These are phyloP conservation scores for Cunninghamia lanceolata DNA, from an alignment of 75 land plant species.

Conservation along the genomic window DNA sequence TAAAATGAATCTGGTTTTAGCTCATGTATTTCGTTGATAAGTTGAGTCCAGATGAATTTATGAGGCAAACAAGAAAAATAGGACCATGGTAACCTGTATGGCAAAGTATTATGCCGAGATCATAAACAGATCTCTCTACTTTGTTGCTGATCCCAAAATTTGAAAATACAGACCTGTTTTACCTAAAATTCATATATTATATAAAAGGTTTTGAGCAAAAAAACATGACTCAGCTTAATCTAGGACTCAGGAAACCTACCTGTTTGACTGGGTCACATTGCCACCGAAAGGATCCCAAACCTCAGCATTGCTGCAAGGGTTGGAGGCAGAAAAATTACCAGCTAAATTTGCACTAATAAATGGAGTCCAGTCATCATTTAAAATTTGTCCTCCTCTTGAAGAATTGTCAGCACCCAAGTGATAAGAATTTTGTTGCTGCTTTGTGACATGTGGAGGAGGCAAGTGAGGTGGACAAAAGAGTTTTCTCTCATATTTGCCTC, in stretches of 20 bases:
- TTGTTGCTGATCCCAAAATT: background rate
- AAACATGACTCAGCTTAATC: background rate
- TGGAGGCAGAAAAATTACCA: background rate
- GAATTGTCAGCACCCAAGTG: background rate
- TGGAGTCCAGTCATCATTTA: constrained; percentile 4
- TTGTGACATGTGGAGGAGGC: constrained; percentile 7
- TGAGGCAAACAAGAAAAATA: background rate
- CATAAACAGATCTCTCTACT: background rate
- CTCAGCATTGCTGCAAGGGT: background rate
- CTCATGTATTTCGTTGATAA: background rate
- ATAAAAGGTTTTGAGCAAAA: background rate
- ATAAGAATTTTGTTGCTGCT: constrained; percentile 9
- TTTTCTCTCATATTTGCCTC: constrained; percentile 36
- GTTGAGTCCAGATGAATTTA: background rate
- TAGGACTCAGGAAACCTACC: background rate
- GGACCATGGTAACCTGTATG: background rate
- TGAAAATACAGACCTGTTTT: background rate
- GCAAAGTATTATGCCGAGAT: background rate
- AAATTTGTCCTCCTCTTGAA: background rate
- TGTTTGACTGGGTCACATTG: background rate
- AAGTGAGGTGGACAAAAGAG: constrained; percentile 20
- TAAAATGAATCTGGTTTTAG: background rate
- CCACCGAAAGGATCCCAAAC: constrained; percentile 1
- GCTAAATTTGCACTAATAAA: constrained; percentile 1
- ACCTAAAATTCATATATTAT: background rate